Percentiles rank a stretch among this genome's conserved stretches.
Evolutionary conservation across 2,329 filamentous ascomycete species (phyloP).

Genomic region (Intubia oerlemansii): DNA sequence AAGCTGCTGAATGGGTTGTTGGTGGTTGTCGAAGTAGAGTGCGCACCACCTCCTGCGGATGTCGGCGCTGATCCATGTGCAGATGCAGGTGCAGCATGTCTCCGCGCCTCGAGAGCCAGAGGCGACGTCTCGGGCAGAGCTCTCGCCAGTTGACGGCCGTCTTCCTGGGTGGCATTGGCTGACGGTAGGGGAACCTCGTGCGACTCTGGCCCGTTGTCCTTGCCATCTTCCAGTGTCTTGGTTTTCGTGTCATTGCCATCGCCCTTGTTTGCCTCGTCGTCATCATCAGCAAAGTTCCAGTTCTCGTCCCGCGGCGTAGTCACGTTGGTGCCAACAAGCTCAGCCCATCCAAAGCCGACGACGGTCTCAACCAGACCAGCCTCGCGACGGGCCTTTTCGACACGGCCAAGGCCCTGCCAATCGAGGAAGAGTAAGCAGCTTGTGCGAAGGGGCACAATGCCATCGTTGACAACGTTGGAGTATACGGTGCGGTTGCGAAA

Average conservation of each 20-base stretch:
- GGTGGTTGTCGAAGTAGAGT: slow-evolving; percentile 15
- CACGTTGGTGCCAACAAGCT: slow-evolving; percentile 56
- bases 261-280: slow-evolving; percentile 4
- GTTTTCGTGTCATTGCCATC: too few species aligned
- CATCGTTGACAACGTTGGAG: slow-evolving; percentile 94
- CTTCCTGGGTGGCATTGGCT: slow-evolving; percentile 41
- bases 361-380: slow-evolving; percentile 85
- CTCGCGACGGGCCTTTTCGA: slow-evolving; percentile 83
- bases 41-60: slow-evolving; percentile 1
- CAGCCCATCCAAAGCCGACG: slow-evolving; percentile 85
- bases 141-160: slow-evolving; percentile 37
- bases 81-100: too few species aligned
- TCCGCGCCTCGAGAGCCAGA: not conserved
- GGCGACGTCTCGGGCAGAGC: slow-evolving; percentile 17
- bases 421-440: slow-evolving; percentile 93
- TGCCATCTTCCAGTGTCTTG: slow-evolving; percentile 1
- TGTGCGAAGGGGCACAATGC: slow-evolving; percentile 83
- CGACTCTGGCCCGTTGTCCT: slow-evolving; percentile 7
- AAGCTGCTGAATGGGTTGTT: slow-evolving; percentile 42
- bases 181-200: slow-evolving; percentile 50
- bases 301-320: slow-evolving; percentile 22
- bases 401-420: slow-evolving; percentile 81
- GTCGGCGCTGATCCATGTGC: too few species aligned
- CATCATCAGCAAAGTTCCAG: slow-evolving; percentile 17
- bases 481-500: slow-evolving; percentile 86